A percentile compares a stretch with the other conserved stretches of the same genome.
These are phyloP conservation scores for Podospora pseudoanserina DNA, from an alignment of 495 filamentous ascomycete species.

Conservation along the genomic window DNA sequence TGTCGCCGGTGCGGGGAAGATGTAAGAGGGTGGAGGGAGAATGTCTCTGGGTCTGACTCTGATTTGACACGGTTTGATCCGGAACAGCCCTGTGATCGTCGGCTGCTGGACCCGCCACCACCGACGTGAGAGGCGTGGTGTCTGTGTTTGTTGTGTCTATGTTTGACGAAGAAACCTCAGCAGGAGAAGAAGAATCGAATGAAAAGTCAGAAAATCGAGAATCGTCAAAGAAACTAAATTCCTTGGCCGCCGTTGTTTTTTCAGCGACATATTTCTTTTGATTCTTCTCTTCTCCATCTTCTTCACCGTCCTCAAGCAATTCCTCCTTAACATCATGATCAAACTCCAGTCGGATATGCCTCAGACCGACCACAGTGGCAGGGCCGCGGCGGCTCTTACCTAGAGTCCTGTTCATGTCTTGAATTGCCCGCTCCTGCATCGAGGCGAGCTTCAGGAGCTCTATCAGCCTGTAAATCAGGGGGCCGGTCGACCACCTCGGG, in stretches of 20 bases:
- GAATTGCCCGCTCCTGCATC: constrained; percentile 39
- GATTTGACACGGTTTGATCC: background rate
- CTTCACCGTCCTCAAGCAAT: constrained; percentile 20
- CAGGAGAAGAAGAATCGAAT: background rate
- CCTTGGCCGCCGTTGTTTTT: constrained; percentile 24
- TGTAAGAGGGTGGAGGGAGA: background rate
- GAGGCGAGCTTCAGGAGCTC: constrained; percentile 38
- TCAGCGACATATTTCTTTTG: constrained; percentile 22
- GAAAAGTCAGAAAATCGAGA: constrained; percentile 19
- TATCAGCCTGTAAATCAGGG: constrained; percentile 35
- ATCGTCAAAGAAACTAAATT: constrained; percentile 36
- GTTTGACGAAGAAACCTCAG: background rate
- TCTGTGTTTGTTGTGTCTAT: background rate
- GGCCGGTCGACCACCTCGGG: constrained; percentile 40
- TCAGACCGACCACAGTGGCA: constrained; percentile 35
- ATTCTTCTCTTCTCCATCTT: constrained; percentile 21
- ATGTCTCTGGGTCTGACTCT: constrained; percentile 4
- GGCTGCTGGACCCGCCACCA: background rate
- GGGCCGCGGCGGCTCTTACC: constrained; percentile 21
- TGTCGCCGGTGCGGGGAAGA: background rate
- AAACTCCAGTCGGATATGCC: constrained; percentile 44
- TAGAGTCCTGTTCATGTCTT: constrained; percentile 9
- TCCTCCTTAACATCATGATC: constrained; percentile 34
- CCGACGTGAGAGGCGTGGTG: background rate
- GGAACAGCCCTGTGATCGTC: background rate